Evolutionary conservation across 768 basidiomycete genomes (phyloP).

Genomic region (Rhizopogon vinicolor): DNA sequence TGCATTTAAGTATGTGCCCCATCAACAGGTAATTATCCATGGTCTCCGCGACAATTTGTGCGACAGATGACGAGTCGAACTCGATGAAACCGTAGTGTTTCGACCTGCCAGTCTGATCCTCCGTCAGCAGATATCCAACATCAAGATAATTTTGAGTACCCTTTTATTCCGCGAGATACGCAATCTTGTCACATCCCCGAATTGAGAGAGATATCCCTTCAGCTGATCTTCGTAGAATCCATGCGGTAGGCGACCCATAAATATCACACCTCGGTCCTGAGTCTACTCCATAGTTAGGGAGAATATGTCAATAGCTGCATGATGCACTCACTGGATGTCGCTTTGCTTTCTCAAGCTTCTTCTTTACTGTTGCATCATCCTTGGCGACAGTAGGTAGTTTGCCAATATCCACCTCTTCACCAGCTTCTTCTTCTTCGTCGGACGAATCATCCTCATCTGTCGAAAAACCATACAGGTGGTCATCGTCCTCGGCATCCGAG

Average conservation of each 20-base stretch:
- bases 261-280: conserved; percentile 78
- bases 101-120: conserved; percentile 78
- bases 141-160: conserved; percentile 34
- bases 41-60: conserved; percentile 93
- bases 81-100: conserved; percentile 98
- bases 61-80: conserved; percentile 84
- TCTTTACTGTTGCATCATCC: conserved; percentile 77
- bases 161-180: conserved; percentile 92
- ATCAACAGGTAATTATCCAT: conserved; percentile 98
- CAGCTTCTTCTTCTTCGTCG: conserved; percentile 65
- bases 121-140: neutral
- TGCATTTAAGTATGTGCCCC: conserved; percentile 92
- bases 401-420: conserved; percentile 59
- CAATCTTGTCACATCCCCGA: conserved; percentile 84
- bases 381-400: conserved; percentile 85
- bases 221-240: conserved; percentile 98
- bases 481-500: conserved; percentile 26
- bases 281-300: conserved; percentile 17
- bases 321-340: conserved; percentile 54
- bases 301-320: neutral
- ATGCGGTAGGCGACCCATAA: conserved; percentile 88
- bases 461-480: conserved; percentile 67
- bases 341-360: conserved; percentile 55
- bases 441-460: conserved; percentile 74
- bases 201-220: conserved; percentile 90